Base-by-base conservation (phyloP, 1,284 basidiomycete genomes). In the Melanopsichium pennsylvanicum region DNA sequence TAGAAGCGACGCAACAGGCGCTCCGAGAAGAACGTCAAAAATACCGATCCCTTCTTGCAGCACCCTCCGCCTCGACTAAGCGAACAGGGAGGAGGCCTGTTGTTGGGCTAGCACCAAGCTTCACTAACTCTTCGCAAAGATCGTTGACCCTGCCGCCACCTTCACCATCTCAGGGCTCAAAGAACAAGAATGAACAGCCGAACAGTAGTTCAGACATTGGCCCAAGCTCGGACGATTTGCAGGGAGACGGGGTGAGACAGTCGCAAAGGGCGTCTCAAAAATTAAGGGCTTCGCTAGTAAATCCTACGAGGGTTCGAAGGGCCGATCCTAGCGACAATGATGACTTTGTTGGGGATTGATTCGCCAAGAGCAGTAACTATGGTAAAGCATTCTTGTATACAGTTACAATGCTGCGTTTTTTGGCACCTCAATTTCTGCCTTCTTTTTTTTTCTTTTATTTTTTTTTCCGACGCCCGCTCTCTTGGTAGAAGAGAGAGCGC, bases 41-140 rank as follows among this genome's bases (percentile, higher is more conserved):
- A 38, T 70, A 70, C 39, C 67, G 67, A 7, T 49, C 60, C n/a
- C 51, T 70, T 6, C 67, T 70, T 11, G 54, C 66, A 3, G 62
- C 62, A 4, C 55, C 61, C 4, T 58, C 61, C 1, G 41, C 54
- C 0, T n/a, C 37, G 1, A 25, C 33, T 9, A 22, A 39, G 0
- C 40, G 55, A 15, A 12, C 44, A 6, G 54, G 60, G 0, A 35
- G 44, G 15, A 22, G 54, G 15, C 48, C 60, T 2, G 60, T 63
- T 1, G 49, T 63, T 0, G 60, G 60, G 8, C 25, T 63, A 0
- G 43, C 43, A 4, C 52, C 60, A 2, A 27, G 48, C 7, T 8
- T 50, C 9, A 16, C 29, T 2, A 35, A n/a, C 18, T 31, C 33
- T 2, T 26, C 39, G 21, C 52, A 51, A 34, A 34, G 48, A 21